Percentiles rank a stretch among this genome's conserved stretches.
These are phyloP conservation scores for Naegleria gruberi DNA, from an alignment of 208 protist genomes.

Conservation along the genomic window DNA sequence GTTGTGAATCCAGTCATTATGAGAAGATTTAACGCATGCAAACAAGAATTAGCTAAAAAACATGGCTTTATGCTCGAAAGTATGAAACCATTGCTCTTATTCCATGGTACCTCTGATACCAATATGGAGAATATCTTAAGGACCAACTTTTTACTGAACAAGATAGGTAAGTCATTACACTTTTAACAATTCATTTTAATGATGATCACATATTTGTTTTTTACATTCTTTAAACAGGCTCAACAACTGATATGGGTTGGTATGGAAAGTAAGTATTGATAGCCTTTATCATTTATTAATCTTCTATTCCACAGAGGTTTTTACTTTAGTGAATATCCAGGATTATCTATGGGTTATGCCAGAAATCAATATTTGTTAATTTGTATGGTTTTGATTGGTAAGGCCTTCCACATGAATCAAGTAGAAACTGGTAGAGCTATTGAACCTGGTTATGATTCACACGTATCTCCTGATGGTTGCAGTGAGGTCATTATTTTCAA, in stretches of 20 bases:
- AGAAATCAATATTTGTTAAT: slow-evolving; percentile 11
- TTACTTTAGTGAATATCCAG: neutral
- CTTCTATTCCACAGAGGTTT: too few relatives aligned
- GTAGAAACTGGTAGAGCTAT: neutral
- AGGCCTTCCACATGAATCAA: neutral
- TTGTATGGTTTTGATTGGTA: slow-evolving; percentile 7
- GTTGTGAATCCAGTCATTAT: neutral
- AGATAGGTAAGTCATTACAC: neutral
- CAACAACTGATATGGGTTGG: neutral
- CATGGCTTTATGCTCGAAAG: slow-evolving; percentile 8
- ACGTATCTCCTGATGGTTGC: neutral
- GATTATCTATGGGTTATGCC: neutral
- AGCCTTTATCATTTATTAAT: too few relatives aligned
- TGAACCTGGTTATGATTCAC: neutral
- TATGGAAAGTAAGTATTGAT: neutral
- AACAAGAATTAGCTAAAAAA: neutral
- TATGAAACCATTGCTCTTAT: slow-evolving; percentile 1
- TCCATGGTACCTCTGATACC: neutral
- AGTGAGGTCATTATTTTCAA: slow-evolving; percentile 21
- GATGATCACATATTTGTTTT: too few relatives aligned
- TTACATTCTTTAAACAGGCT: too few relatives aligned
- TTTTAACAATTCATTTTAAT: too few relatives aligned
- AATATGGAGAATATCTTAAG: slow-evolving; percentile 22
- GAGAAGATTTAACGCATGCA: neutral
- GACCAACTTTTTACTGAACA: neutral